Conservation (phyloP, 441 rosid genomes). For the Croton laevigatus region DNA sequence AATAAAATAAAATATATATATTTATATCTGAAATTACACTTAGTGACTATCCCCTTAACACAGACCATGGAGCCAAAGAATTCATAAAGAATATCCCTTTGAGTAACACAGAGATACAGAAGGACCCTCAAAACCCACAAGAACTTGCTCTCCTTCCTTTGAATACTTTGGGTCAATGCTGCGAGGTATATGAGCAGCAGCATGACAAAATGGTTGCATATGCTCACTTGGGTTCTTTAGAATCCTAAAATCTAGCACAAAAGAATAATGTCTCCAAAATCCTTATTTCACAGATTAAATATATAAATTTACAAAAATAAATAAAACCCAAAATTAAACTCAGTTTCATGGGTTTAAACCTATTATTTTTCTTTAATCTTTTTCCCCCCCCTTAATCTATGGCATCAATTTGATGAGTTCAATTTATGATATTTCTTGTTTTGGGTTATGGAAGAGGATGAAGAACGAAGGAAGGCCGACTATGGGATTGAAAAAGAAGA, state of each 20-base stretch:
- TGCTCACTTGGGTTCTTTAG: slow-evolving; percentile 76
- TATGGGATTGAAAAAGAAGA: too few relatives aligned
- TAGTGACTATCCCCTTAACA: slow-evolving; percentile 91
- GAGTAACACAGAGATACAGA: slow-evolving; percentile 93
- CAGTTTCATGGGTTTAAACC: too few relatives aligned
- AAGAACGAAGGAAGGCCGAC: too few relatives aligned
- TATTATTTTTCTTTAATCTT: too few relatives aligned
- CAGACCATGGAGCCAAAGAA: slow-evolving; percentile 96
- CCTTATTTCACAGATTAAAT: neutral
- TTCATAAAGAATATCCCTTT: slow-evolving; percentile 89
- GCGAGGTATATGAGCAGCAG: slow-evolving; percentile 75
- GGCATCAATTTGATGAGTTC: too few relatives aligned
- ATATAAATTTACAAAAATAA: neutral
- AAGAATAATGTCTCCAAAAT: neutral
- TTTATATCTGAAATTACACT: too few relatives aligned
- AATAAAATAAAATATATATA: too few relatives aligned
- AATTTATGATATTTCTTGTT: too few relatives aligned
- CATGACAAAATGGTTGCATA: slow-evolving; percentile 89
- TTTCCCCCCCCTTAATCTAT: too few relatives aligned
- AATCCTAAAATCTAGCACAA: slow-evolving; percentile 47
- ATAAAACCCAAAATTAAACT: neutral
- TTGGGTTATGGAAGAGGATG: too few relatives aligned
- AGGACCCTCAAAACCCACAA: slow-evolving; percentile 92
- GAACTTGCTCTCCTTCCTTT: slow-evolving; percentile 82
- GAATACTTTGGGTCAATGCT: slow-evolving; percentile 68